These are phyloP conservation scores for Mortierella claussenii DNA, from an alignment of 192 early-diverging fungal genomes.

Conservation along the genomic window DNA sequence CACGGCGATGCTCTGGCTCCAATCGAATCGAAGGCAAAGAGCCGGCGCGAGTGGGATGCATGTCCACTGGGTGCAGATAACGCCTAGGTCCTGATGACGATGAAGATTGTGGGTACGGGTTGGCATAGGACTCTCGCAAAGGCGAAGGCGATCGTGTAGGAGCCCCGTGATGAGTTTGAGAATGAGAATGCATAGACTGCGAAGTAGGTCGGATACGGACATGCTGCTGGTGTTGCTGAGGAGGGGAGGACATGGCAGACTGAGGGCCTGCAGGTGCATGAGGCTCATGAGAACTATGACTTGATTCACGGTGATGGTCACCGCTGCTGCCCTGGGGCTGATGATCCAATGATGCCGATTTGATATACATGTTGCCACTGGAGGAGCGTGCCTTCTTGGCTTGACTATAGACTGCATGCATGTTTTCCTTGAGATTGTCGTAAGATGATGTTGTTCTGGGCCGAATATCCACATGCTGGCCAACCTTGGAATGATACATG, in stretches of 20 bases:
- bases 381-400: conserved; percentile 29
- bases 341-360: conserved; percentile 14
- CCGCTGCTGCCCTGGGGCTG: background rate
- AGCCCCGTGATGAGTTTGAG: conserved; percentile 14
- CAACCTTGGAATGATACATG: conserved; percentile 32
- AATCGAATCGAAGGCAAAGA: conserved; percentile 49
- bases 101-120: conserved; percentile 13
- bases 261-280: too few relatives aligned
- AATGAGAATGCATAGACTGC: conserved; percentile 43
- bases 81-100: conserved; percentile 25
- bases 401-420: conserved; percentile 31
- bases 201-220: conserved; percentile 17
- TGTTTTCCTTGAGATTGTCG: conserved; percentile 41
- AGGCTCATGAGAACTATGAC: conserved; percentile 1
- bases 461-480: conserved; percentile 3
- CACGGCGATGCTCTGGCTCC: conserved; percentile 22
- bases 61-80: conserved; percentile 40
- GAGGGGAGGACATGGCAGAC: conserved; percentile 21
- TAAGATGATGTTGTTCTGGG: background rate
- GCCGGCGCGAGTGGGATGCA: conserved; percentile 31
- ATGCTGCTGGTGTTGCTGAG: conserved; percentile 8
- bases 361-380: conserved; percentile 34
- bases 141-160: conserved; percentile 39
- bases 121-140: conserved; percentile 31
- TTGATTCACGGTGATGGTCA: conserved; percentile 4